phyloP scores from a whole-genome alignment of 495 filamentous ascomycete species.

The Wilcoxina mikolae region DNA sequence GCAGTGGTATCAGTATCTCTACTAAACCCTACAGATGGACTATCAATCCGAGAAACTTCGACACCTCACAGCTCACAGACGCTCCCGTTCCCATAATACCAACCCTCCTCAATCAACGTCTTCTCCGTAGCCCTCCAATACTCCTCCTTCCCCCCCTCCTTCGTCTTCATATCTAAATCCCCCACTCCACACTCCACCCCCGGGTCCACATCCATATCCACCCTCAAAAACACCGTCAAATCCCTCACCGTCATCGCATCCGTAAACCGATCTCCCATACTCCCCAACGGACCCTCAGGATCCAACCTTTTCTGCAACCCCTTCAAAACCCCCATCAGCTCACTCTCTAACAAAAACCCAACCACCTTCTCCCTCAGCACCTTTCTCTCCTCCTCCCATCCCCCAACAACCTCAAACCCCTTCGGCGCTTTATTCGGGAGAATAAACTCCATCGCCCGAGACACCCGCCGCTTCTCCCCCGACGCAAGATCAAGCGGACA shows the following conservation, averaged over 20 bases:
- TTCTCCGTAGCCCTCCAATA: constrained; percentile 60
- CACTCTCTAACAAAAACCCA: constrained; percentile 20
- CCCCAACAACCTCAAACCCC: not conserved
- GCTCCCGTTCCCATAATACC: constrained; percentile 47
- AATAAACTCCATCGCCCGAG: constrained; percentile 27
- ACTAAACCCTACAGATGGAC: no score
- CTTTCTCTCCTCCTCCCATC: constrained; percentile 10
- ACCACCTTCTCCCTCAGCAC: constrained; percentile 9
- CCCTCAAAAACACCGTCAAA: constrained; percentile 66
- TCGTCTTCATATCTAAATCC: constrained; percentile 79
- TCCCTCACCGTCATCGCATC: constrained; percentile 79
- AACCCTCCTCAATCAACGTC: constrained; percentile 51
- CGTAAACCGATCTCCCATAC: constrained; percentile 9
- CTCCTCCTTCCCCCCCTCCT: constrained; percentile 45
- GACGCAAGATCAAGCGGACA: constrained; percentile 33
- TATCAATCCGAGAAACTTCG: no score
- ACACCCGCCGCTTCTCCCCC: constrained; percentile 26
- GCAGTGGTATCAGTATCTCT: no score
- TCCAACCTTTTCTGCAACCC: constrained; percentile 40
- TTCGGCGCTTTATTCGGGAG: constrained; percentile 13
- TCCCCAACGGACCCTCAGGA: constrained; percentile 28
- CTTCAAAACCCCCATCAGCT: constrained; percentile 33
- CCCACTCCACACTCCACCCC: constrained; percentile 60
- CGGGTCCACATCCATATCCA: constrained; percentile 30
- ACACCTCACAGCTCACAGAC: no score